Percentiles rank a stretch among this genome's conserved stretches.
Conservation (phyloP, 2,329 filamentous ascomycete genomes). For the Cladophialophora exuberans region DNA sequence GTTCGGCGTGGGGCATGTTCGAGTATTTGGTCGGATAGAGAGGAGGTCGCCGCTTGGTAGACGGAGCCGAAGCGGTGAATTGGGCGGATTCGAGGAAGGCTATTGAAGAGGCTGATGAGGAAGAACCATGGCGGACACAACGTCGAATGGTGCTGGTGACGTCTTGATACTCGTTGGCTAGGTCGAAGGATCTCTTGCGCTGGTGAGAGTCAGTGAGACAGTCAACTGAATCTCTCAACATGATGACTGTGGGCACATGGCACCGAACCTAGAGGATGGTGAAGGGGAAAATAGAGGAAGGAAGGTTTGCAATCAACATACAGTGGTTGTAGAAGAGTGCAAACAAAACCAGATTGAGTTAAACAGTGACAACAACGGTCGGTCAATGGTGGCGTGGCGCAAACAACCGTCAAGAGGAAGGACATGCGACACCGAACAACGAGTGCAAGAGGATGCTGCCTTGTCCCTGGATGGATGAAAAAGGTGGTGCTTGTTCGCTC, state of each 20-base stretch:
- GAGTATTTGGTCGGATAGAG: slow-evolving; percentile 18
- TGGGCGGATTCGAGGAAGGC: slow-evolving; percentile 15
- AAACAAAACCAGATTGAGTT: slow-evolving; percentile 6
- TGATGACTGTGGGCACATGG: slow-evolving; percentile 14
- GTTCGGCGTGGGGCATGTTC: slow-evolving; percentile 33
- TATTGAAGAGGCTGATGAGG: slow-evolving; percentile 18
- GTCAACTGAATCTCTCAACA: slow-evolving; percentile 19
- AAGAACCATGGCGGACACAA: slow-evolving; percentile 21
- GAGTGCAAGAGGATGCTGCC: slow-evolving; percentile 21
- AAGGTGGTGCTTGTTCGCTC: slow-evolving; percentile 14
- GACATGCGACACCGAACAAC: slow-evolving; percentile 22
- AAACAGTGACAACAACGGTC: slow-evolving; percentile 23
- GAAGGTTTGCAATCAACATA: slow-evolving; percentile 21
- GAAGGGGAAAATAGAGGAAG: neutral
- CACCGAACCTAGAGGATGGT: neutral
- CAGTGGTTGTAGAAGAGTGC: slow-evolving; percentile 1
- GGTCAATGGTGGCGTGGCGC: slow-evolving; percentile 7
- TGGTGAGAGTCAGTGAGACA: slow-evolving; percentile 30
- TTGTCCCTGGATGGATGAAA: slow-evolving; percentile 12
- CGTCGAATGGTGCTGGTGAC: slow-evolving; percentile 17
- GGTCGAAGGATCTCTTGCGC: slow-evolving; percentile 33
- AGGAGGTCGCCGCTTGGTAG: slow-evolving; percentile 29
- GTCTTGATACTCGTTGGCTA: slow-evolving; percentile 23
- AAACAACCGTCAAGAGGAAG: slow-evolving; percentile 7
- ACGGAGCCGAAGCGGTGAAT: slow-evolving; percentile 11